Base-by-base conservation (phyloP, 371 early-diverging fungal genomes). In the Smittium mucronatum region DNA sequence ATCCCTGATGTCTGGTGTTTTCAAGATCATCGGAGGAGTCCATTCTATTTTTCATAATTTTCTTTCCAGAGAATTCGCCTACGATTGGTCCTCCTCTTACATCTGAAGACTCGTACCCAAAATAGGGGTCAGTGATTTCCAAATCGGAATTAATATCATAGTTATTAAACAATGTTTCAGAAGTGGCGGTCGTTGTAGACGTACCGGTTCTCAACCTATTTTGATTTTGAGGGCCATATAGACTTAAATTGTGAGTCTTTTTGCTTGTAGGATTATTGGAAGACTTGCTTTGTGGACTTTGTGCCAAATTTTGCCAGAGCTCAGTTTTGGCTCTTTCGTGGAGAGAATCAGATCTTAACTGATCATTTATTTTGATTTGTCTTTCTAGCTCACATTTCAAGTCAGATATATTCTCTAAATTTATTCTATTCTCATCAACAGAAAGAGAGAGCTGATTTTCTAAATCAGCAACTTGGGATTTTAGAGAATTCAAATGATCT, bases 321-420 rank as follows among this genome's bases (percentile, higher is more conserved):
- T 67, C 67, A 30, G 67, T 8, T 29, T 67, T 67, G 16, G 16
- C 57, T 36, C 67, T 34, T 28, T 67, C 67, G 2, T 36, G 34
- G 34, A 67, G 29, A 30, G 36, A 30, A 28, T 67, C 67, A 5
- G 28, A 5, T 36, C 30, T 34, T 57, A 67, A 36, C 36, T 67
- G 67, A n/a, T 67, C 36, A 35, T 29, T 67, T 17, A 67, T 36
- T 57, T 36, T 67, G n/a, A 26, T 26, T 57, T 67, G 67, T 57
- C 35, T 30, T 5, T 67, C 67, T 11, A 32, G 17, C 36, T 67
- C 36, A 2, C 25, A 34, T 47, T 36, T 30, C n/a, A 67, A 31
- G 8, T 67, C n/a, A 5, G 2, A 2, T 2, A 67, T 29, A 30
- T 5, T n/a, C 17, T 67, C 26, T 25, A 26, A 8, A 25, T 8